A percentile compares a stretch with the other conserved stretches of the same genome.
Evolutionary conservation across 176 grass and related monocot genomes (phyloP).

Genomic region (Phyllostachys edulis): DNA sequence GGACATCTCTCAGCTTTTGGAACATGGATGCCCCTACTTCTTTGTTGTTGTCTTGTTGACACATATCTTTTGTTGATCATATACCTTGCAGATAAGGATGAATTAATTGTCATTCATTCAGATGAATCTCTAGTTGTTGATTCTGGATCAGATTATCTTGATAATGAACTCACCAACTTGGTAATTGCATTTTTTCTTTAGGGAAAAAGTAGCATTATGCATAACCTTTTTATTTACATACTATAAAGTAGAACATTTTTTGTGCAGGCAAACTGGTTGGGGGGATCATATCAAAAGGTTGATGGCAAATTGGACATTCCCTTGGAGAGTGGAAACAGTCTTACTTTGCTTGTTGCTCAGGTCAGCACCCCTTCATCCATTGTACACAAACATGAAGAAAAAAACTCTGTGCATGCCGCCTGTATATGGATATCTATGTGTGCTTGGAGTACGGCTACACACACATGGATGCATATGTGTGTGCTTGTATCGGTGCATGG

Average conservation of each 20-base stretch:
- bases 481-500: background rate
- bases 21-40: constrained; percentile 17
- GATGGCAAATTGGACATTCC: constrained; percentile 70
- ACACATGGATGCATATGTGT: background rate
- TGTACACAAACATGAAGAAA: background rate
- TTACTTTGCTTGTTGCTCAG: constrained; percentile 69
- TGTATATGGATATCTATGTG: background rate
- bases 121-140: constrained; percentile 55
- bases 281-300: constrained; percentile 66
- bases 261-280: constrained; percentile 75
- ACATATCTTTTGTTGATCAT: constrained; percentile 29
- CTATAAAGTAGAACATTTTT: background rate
- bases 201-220: background rate
- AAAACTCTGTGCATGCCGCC: background rate
- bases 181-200: constrained; percentile 43
- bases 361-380: constrained; percentile 41
- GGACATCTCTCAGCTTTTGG: background rate
- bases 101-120: constrained; percentile 67
- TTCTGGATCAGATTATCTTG: constrained; percentile 60
- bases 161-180: constrained; percentile 67
- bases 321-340: constrained; percentile 63
- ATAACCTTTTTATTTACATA: constrained; percentile 10
- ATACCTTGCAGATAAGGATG: constrained; percentile 64
- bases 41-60: constrained; percentile 13
- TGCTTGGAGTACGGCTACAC: background rate